A percentile compares a stretch with the other conserved stretches of the same genome.
phyloP scores from a whole-genome alignment of 2,329 filamentous ascomycete species.

The Didymella pinodella region DNA sequence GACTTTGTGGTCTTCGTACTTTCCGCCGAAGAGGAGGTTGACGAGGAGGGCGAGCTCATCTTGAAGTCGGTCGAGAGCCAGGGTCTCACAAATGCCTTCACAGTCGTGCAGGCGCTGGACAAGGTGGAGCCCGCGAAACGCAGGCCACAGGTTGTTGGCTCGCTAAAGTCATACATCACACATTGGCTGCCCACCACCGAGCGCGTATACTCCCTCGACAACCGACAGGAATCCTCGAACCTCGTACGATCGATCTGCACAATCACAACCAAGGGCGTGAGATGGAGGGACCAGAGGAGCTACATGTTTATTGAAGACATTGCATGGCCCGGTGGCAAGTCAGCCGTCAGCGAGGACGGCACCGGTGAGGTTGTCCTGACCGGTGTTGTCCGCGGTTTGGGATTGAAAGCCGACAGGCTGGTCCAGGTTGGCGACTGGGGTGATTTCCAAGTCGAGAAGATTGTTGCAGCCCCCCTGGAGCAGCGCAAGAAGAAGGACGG shows the following conservation, averaged over 20 bases:
- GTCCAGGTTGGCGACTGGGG: constrained; percentile 95
- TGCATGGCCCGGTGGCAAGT: constrained; percentile 67
- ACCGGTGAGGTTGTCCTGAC: constrained; percentile 74
- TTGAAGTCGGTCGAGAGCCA: constrained; percentile 89
- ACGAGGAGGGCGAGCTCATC: constrained; percentile 83
- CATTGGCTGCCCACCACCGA: constrained; percentile 95
- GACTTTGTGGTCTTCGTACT: constrained; percentile 91
- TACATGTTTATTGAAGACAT: constrained; percentile 94
- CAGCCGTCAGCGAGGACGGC: constrained; percentile 55
- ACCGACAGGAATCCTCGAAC: constrained; percentile 88
- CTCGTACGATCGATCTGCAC: constrained; percentile 90
- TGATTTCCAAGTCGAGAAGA: constrained; percentile 89
- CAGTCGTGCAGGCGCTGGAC: constrained; percentile 80
- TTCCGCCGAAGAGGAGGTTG: constrained; percentile 83
- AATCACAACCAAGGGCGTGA: constrained; percentile 89
- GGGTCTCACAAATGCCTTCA: constrained; percentile 91
- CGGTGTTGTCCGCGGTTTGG: constrained; percentile 84
- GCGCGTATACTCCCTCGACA: constrained; percentile 88
- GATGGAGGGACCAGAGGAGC: constrained; percentile 92
- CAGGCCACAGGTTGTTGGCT: constrained; percentile 76
- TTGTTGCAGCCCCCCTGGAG: constrained; percentile 76
- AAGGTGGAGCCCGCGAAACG: constrained; percentile 81
- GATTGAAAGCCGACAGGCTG: constrained; percentile 86
- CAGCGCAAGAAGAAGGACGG: constrained; percentile 67
- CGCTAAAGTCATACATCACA: constrained; percentile 88